phyloP scores from a whole-genome alignment of 805 yeast genomes.

The Yarrowia sp. region DNA sequence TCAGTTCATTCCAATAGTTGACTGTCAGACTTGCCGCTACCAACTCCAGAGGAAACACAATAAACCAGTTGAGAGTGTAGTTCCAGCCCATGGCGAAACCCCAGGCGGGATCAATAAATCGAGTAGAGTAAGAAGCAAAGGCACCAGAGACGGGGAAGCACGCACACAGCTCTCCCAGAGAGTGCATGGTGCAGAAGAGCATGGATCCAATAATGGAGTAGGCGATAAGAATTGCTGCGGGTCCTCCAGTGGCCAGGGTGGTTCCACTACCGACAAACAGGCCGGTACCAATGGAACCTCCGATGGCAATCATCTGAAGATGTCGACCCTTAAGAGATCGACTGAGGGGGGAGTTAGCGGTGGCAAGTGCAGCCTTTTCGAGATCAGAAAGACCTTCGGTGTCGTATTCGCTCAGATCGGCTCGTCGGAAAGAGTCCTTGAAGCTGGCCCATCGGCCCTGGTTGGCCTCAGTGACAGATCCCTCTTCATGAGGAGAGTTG shows the following conservation, averaged over 20 bases:
- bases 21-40: conserved; percentile 60
- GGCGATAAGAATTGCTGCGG: conserved; percentile 57
- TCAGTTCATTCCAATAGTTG: conserved; percentile 54
- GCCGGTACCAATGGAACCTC: conserved; percentile 76
- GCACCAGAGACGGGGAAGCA: conserved; percentile 63
- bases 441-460: conserved; percentile 15
- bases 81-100: conserved; percentile 75
- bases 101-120: conserved; percentile 63
- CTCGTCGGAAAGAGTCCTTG: conserved; percentile 35
- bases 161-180: conserved; percentile 69
- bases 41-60: conserved; percentile 62
- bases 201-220: conserved; percentile 59
- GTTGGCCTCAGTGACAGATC: conserved; percentile 6
- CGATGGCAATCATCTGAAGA: conserved; percentile 69
- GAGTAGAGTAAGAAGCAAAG: conserved; percentile 56
- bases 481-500: conserved; percentile 4
- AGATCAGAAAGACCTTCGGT: conserved; percentile 40
- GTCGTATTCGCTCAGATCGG: conserved; percentile 42
- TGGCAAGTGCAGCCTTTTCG: conserved; percentile 44
- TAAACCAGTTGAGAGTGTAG: conserved; percentile 62
- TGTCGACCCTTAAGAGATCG: conserved; percentile 53
- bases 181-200: conserved; percentile 59
- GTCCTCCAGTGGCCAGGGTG: conserved; percentile 55
- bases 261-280: conserved; percentile 65
- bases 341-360: conserved; percentile 48